Evolutionary conservation across 805 yeast species (phyloP), one percentile per base, ranked within the genome.

Genomic region (Ogataea haglerorum): DNA sequence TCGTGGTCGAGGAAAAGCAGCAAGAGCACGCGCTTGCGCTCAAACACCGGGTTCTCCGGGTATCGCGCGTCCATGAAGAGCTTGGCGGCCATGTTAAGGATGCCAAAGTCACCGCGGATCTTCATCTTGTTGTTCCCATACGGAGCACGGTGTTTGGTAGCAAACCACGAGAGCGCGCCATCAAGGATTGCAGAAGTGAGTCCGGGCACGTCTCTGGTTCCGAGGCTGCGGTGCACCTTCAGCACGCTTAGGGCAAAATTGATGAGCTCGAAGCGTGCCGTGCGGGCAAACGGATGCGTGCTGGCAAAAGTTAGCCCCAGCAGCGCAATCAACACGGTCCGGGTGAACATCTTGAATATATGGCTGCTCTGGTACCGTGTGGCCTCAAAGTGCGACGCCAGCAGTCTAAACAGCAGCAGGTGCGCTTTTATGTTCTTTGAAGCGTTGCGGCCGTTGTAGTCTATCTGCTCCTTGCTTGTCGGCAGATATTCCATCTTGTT

Each of bases 401-500:
- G 72, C 54, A 89, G 73, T 38, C 76, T 67, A 34, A 87, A 77
- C 19, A 93, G 70, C 42, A 74, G 72, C 29, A 76, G 61, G 58
- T 93, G 97, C 0, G 95, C 85, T 39, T 80, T 63, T 45, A 76
- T 65, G 5, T 69, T 59, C 37, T 70, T 65, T 4, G 73, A 69
- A 1, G 81, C 78, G 2, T 58, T 48, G 2, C 63, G 60, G 0
- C 87, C 79, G 24, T 67, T 63, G 45, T 73, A 76, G 39, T 75
- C 75, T 6, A 82, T 71, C 6, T 68, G 70, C 32, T 69, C 68
- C 49, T 78, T 81, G 62, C 84, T 81, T 33, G 95, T 80, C 9
- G 99, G 97, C 1, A 89, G 67, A 53, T 93, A 93, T 48, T 86
- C 93, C 99, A 93, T 93, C 37, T 70, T 72, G 48, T 76, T 65